Conservation (phyloP, 345 rosid genomes). For the Salix arbutifolia region DNA sequence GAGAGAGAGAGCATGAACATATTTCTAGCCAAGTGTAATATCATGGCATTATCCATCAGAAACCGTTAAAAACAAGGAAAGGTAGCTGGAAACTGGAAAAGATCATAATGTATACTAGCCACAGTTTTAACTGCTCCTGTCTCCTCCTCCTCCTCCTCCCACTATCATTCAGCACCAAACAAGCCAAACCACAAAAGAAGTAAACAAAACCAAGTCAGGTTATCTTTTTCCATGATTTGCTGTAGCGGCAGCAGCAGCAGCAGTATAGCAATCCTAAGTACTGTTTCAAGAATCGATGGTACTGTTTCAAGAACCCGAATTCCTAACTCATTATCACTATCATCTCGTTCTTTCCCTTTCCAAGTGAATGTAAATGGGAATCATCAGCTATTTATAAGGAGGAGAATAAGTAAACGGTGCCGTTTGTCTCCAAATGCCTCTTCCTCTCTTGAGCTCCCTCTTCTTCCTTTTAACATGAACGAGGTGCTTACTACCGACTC, state of each 20-base stretch:
- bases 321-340: neutral
- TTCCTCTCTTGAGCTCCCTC: constrained; percentile 6
- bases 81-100: too few species aligned
- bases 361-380: neutral
- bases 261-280: neutral
- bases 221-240: neutral
- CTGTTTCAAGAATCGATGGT: neutral
- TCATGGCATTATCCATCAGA: too few species aligned
- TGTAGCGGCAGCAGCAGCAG: neutral
- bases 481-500: neutral
- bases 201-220: too few species aligned
- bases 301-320: neutral
- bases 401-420: neutral
- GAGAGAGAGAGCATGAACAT: too few species aligned
- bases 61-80: too few species aligned
- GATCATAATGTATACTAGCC: too few species aligned
- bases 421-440: neutral
- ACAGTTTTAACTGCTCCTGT: too few species aligned
- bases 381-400: neutral
- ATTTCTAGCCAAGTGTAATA: too few species aligned
- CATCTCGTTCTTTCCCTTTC: neutral
- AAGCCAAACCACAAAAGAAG: too few species aligned
- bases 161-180: too few species aligned
- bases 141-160: too few species aligned
- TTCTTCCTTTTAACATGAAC: constrained; percentile 11